phyloP scores from a whole-genome alignment of 768 basidiomycete species.

The Tricholomella constricta region DNA sequence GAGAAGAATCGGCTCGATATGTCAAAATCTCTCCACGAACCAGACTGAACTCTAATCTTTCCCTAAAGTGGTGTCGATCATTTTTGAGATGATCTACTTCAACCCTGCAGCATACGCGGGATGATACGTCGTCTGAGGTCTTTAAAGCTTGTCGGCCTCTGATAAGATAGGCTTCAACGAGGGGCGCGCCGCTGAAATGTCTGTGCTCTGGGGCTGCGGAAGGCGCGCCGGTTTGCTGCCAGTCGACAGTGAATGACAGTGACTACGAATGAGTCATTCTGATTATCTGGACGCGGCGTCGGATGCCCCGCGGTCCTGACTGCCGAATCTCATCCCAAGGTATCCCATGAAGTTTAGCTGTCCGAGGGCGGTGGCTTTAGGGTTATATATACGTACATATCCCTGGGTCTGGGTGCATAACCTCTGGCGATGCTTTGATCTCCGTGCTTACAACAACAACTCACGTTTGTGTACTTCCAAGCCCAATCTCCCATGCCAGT shows the following conservation, averaged over 20 bases:
- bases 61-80: slow-evolving; percentile 3
- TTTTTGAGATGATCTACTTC: neutral
- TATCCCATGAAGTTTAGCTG: neutral
- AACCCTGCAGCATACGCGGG: neutral
- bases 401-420: neutral
- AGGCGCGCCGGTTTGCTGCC: neutral
- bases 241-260: neutral
- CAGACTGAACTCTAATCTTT: slow-evolving; percentile 9
- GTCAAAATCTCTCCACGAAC: slow-evolving; percentile 10
- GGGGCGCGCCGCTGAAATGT: neutral
- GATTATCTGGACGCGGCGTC: neutral
- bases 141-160: neutral
- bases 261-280: neutral
- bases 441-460: neutral
- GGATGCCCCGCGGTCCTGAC: neutral
- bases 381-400: neutral
- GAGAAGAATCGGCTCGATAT: slow-evolving; percentile 10
- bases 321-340: neutral
- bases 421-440: neutral
- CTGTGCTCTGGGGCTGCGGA: neutral
- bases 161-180: neutral
- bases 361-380: neutral
- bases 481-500: neutral
- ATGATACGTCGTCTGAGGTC: neutral
- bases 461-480: neutral